Base-by-base conservation (phyloP, 345 rosid genomes). In the Toxicodendron radicans region DNA sequence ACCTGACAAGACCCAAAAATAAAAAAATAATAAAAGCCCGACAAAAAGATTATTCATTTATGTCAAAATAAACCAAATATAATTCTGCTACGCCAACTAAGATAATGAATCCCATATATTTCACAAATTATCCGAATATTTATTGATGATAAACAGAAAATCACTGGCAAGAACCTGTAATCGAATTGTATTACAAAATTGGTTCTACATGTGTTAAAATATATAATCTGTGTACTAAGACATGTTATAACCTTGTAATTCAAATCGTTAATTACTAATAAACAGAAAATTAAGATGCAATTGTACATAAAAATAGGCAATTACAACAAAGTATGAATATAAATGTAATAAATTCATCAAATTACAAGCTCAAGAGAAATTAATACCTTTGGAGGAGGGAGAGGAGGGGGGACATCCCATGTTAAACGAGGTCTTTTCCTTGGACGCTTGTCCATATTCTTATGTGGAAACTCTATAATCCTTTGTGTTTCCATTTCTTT, bases 401-500 rank as follows among this genome's bases (percentile, higher is more conserved):
- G 82, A 68, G 73, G 83, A 79, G 91, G 89, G 0, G 86, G 84
- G 68, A 83, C 76, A 75, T 89, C 94, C 97, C 97, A 91, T 6
- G 92, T 74, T 57, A 91, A 82, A 7, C 97, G 85, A 7, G 91
- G 91, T 54, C 90, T 83, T 77, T 91, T 91, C 76, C 89, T 83
- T 2, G 94, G 97, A 24, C 97, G 92, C 59, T 87, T 89, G 75
- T 89, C 94, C 79, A 83, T 84, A 75, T 68, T 85, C 73, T 79
- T 79, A 64, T 79, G 87, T 0, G 90, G 89, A 70, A 87, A 89
- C 48, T 89, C 97, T 21, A 82, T 81, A 58, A 89, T 87, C 73
- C 89, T 73, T 75, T 87, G 91, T 71, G 91, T 87, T 81, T 91
- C 97, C 85, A 91, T 73, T 73, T 80, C 61, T 79, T 64, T 35